Evolutionary conservation across 2,329 filamentous ascomycete species (phyloP).

Genomic region (Aspergillus sclerotialis): DNA sequence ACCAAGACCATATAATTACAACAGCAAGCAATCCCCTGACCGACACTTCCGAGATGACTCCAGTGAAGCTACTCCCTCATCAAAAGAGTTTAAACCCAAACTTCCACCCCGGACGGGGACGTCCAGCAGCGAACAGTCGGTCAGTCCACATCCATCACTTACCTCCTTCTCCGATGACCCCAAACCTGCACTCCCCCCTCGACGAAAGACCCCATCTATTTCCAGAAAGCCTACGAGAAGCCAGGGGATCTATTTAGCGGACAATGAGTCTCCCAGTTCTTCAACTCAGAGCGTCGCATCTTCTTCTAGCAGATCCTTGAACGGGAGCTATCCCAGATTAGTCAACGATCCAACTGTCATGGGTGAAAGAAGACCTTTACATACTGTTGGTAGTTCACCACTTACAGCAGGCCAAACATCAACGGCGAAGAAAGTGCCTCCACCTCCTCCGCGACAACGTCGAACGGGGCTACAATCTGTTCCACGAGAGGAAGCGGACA

Average conservation of each 20-base stretch:
- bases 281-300: constrained; percentile 21
- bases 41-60: background rate
- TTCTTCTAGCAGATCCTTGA: constrained; percentile 16
- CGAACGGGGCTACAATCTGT: constrained; percentile 32
- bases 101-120: constrained; percentile 1
- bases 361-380: constrained; percentile 34
- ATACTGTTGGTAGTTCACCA: constrained; percentile 43
- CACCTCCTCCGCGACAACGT: constrained; percentile 32
- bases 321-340: constrained; percentile 18
- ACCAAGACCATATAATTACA: background rate
- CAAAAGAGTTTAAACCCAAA: background rate
- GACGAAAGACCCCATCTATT: constrained; percentile 7
- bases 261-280: constrained; percentile 7
- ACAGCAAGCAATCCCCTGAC: background rate
- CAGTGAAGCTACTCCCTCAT: background rate
- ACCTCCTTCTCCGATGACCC: constrained; percentile 11
- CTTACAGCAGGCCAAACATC: constrained; percentile 37
- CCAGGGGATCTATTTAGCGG: constrained; percentile 6
- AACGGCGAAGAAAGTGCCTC: constrained; percentile 30
- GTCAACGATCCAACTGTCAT: constrained; percentile 17
- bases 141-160: constrained; percentile 11
- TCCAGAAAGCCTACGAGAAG: constrained; percentile 2
- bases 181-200: constrained; percentile 21
- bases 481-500: constrained; percentile 2
- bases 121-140: constrained; percentile 4